A percentile compares a stretch with the other conserved stretches of the same genome.
Evolutionary conservation across 2,329 filamentous ascomycete species (phyloP).

Genomic region (Ophiostoma perfectum): DNA sequence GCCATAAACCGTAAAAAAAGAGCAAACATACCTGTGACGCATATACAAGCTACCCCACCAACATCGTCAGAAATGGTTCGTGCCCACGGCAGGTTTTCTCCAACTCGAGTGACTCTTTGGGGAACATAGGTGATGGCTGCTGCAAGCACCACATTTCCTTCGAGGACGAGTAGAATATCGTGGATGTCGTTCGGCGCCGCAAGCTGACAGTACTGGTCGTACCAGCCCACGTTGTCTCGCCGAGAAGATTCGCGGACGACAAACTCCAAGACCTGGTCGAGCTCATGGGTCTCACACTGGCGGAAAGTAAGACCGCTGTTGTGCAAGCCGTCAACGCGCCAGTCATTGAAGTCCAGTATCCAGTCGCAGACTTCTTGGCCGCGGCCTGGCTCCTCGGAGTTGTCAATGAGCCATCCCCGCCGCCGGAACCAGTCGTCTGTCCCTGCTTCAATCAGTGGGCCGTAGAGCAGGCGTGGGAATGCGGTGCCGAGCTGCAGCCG

Average conservation of each 20-base stretch:
- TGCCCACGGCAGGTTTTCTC: conserved; percentile 53
- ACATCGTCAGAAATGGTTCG: conserved; percentile 45
- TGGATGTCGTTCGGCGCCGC: conserved; percentile 44
- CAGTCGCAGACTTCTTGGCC: conserved; percentile 51
- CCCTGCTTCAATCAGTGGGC: conserved; percentile 42
- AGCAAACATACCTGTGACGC: conserved; percentile 46
- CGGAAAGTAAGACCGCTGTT: conserved; percentile 42
- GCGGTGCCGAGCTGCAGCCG: conserved; percentile 53
- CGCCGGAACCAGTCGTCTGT: conserved; percentile 49
- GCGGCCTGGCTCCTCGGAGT: conserved; percentile 37
- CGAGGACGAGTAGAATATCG: conserved; percentile 51
- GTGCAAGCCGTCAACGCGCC: conserved; percentile 39
- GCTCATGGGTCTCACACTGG: conserved; percentile 43
- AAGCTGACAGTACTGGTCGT: conserved; percentile 52
- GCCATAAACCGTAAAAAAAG: not conserved
- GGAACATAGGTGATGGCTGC: conserved; percentile 51
- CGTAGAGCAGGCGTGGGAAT: conserved; percentile 54
- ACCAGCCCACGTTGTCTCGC: conserved; percentile 51
- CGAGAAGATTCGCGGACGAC: conserved; percentile 44
- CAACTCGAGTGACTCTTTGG: conserved; percentile 41
- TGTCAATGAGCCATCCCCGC: conserved; percentile 49
- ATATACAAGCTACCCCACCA: conserved; percentile 57
- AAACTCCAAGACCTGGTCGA: conserved; percentile 44
- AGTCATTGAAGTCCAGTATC: conserved; percentile 48
- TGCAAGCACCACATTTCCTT: conserved; percentile 46